Evolutionary conservation across 495 filamentous ascomycete species (phyloP).

Genomic region (Aspergillus heteromorphus): DNA sequence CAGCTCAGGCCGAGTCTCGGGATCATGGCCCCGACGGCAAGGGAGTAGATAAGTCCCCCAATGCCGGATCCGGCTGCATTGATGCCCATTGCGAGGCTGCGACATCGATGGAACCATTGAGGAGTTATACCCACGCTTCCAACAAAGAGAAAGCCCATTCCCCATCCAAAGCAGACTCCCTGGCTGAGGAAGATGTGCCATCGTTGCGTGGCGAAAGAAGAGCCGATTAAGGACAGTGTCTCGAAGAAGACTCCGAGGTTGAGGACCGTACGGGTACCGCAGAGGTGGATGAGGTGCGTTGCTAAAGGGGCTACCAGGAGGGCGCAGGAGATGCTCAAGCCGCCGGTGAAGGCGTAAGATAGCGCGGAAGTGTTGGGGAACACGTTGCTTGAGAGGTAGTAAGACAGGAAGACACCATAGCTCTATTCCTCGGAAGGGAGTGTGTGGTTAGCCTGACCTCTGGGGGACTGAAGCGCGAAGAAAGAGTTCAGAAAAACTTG

Average conservation of each 20-base stretch:
- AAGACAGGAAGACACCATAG: slow-evolving; percentile 67
- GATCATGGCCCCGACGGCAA: slow-evolving; percentile 51
- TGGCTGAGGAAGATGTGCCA: slow-evolving; percentile 76
- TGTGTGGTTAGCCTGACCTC: slow-evolving; percentile 5
- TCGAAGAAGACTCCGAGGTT: slow-evolving; percentile 56
- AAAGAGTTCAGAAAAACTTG: slow-evolving; percentile 25
- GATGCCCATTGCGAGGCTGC: slow-evolving; percentile 70
- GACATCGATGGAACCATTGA: slow-evolving; percentile 71
- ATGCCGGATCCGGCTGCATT: slow-evolving; percentile 69
- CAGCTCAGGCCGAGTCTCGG: slow-evolving; percentile 56
- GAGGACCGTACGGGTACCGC: slow-evolving; percentile 52
- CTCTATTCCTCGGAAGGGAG: slow-evolving; percentile 17
- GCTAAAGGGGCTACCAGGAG: slow-evolving; percentile 61
- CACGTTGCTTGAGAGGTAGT: slow-evolving; percentile 57
- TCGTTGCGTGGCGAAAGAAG: slow-evolving; percentile 61
- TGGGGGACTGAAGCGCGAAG: not conserved
- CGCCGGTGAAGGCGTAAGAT: slow-evolving; percentile 69
- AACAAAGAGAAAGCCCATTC: slow-evolving; percentile 73
- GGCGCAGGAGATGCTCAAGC: slow-evolving; percentile 60
- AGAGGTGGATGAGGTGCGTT: slow-evolving; percentile 50
- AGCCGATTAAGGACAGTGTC: slow-evolving; percentile 55
- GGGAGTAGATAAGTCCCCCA: slow-evolving; percentile 60
- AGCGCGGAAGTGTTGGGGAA: slow-evolving; percentile 55
- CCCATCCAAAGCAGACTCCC: slow-evolving; percentile 69
- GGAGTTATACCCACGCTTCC: slow-evolving; percentile 63